phyloP scores from a whole-genome alignment of 169 alveolate species.

The Theileria annulata region DNA sequence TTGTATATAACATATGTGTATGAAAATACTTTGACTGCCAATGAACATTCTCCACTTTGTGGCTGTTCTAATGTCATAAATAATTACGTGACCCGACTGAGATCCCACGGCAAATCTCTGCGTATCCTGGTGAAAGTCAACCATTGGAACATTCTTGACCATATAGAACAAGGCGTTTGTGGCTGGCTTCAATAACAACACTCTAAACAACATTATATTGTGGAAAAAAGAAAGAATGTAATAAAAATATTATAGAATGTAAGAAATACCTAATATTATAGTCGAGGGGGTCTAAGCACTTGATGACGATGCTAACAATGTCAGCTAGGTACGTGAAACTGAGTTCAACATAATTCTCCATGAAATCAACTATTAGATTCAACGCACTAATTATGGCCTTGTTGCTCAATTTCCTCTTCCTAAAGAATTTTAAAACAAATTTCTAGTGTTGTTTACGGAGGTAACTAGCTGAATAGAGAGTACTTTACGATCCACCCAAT shows the following conservation, averaged over 20 bases:
- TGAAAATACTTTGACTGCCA: constrained; percentile 45
- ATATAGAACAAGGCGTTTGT: constrained; percentile 70
- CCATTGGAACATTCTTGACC: constrained; percentile 77
- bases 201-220: neutral
- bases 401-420: constrained; percentile 48
- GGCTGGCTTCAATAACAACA: constrained; percentile 63
- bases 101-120: constrained; percentile 79
- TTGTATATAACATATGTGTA: neutral
- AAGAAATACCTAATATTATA: constrained; percentile 32
- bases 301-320: constrained; percentile 48
- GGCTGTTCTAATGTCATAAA: constrained; percentile 78
- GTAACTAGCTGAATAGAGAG: neutral
- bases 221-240: neutral
- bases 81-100: constrained; percentile 58
- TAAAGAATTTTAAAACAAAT: neutral
- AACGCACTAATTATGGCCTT: constrained; percentile 38
- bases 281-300: constrained; percentile 62
- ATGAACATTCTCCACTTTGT: constrained; percentile 72
- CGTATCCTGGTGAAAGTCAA: constrained; percentile 74
- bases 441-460: neutral
- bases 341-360: constrained; percentile 18
- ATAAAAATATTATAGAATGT: neutral
- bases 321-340: constrained; percentile 51
- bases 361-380: constrained; percentile 39
- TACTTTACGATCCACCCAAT: constrained; percentile 61